Conservation (phyloP, 352 stramenopile species). For the Halophytophthora batemanensis region DNA sequence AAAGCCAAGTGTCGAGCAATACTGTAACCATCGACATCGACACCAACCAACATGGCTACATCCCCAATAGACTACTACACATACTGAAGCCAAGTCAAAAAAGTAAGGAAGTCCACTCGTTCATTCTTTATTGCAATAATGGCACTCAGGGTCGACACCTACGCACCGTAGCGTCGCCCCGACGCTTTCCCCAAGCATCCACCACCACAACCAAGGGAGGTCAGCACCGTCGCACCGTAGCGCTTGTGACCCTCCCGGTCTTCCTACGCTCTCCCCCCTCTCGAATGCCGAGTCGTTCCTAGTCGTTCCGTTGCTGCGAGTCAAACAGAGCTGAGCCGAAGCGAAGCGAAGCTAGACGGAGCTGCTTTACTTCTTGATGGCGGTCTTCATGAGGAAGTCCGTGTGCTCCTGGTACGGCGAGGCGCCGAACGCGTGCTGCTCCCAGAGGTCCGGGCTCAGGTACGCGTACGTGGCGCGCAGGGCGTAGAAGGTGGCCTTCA, state of each 20-base stretch:
- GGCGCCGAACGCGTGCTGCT: conserved; percentile 91
- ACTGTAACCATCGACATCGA: too few species aligned
- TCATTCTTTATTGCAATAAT: conserved; percentile 29
- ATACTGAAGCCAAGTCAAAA: not conserved
- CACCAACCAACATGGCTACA: not conserved
- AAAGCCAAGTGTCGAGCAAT: too few species aligned
- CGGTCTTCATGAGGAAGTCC: conserved; percentile 98
- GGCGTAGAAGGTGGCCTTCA: conserved; percentile 99
- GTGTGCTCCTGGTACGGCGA: conserved; percentile 99
- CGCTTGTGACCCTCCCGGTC: conserved; percentile 46
- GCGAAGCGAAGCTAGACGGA: conserved; percentile 1
- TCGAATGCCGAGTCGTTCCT: conserved; percentile 21
- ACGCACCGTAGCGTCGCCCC: conserved; percentile 89
- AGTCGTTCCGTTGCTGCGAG: conserved; percentile 28
- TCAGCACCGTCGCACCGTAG: conserved; percentile 91
- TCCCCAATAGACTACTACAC: not conserved
- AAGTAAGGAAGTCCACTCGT: conserved; percentile 12
- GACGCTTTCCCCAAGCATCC: conserved; percentile 63
- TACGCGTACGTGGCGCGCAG: conserved; percentile 98
- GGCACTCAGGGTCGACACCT: conserved; percentile 71
- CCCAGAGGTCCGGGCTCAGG: conserved; percentile 98
- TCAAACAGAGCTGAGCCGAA: conserved; percentile 25
- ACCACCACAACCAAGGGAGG: conserved; percentile 57
- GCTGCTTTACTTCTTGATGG: conserved; percentile 84
- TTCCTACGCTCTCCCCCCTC: conserved; percentile 71